Evolutionary conservation across 139 green algal species (phyloP).

Genomic region (Chlamydomonas eustigma): DNA sequence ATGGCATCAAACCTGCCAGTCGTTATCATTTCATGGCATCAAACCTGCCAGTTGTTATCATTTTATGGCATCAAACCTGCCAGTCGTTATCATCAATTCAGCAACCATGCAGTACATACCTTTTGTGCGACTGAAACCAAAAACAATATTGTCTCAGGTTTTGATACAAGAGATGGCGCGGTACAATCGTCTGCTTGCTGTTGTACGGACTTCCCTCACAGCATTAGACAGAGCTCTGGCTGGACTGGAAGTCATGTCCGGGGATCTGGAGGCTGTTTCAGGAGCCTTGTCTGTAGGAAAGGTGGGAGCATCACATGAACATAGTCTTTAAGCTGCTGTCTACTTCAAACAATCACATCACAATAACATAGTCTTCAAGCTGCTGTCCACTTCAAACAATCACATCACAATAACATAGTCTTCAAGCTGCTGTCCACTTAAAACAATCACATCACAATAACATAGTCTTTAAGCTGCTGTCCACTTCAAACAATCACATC

Average conservation of each 20-base stretch:
- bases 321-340: slow-evolving; percentile 6
- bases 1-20: no score
- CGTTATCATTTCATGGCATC: no score
- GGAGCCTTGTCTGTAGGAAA: slow-evolving; percentile 40
- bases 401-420: no score
- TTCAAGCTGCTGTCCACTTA: slow-evolving; percentile 7
- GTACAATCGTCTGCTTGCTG: slow-evolving; percentile 58
- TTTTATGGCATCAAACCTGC: no score
- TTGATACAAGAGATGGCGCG: slow-evolving; percentile 57
- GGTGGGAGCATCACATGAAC: no score
- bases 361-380: not conserved
- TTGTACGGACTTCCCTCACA: slow-evolving; percentile 47
- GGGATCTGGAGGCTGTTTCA: slow-evolving; percentile 58
- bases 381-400: slow-evolving; percentile 11
- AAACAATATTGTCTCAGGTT: slow-evolving; percentile 22
- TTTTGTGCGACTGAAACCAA: not conserved
- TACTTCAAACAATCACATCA: no score
- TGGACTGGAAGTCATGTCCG: slow-evolving; percentile 59
- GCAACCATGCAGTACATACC: slow-evolving; percentile 51
- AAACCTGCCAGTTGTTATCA: no score
- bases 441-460: no score
- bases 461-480: slow-evolving; percentile 6
- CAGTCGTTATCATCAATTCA: slow-evolving; percentile 59
- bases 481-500: no score
- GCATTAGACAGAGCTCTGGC: slow-evolving; percentile 58